Evolutionary conservation across 495 filamentous ascomycete species (phyloP), one percentile per base, ranked within the genome.

Genomic region (Neurospora tetrasperma): DNA sequence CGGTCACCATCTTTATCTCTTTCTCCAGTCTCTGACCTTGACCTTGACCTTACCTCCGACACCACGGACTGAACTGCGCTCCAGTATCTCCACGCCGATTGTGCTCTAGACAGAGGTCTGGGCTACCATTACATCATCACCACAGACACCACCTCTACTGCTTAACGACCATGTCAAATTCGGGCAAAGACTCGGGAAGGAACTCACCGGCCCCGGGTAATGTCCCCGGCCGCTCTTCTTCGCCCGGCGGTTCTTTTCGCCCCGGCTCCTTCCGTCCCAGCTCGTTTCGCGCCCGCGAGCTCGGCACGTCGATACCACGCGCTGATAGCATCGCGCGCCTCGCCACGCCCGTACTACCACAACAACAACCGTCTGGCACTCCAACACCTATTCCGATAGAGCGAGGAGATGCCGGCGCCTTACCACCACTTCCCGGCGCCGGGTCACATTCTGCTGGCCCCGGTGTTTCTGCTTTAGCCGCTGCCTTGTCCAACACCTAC

Each of bases 381-480:
- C 85, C 88, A 23, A 80, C 85, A 39, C 80, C 85, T 74, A 84
- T 73, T 42, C 43, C 75, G 14, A 73, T 68, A n/a, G 73, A 72
- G 14, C 41, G 73, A n/a, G 72, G 74, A 42, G 80, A 78, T 54
- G 80, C 78, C 7, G 85, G 81, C 20, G 78, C 73, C 48, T 71
- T 85, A 71, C 82, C 85, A 23, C 86, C 88, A 72, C 84, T 90
- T 27, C 83, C 88, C 2, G 88, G 88, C 31, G 78, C 85, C 10
- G 84, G 80, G 46, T 82, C 80, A n/a, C 78, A 80, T 70, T 76
- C 78, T 20, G 88, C 85, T 0, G 92, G 91, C 5, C 91, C 91
- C 4, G 92, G 92, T 2, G 85, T 92, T 31, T 94, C 92, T 40
- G 92, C 92, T 76, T 88, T 94, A 72, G 90, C 92, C 31, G 90